Conservation (phyloP, 108 stramenopile genomes). For the Cyclotella sp. region DNA sequence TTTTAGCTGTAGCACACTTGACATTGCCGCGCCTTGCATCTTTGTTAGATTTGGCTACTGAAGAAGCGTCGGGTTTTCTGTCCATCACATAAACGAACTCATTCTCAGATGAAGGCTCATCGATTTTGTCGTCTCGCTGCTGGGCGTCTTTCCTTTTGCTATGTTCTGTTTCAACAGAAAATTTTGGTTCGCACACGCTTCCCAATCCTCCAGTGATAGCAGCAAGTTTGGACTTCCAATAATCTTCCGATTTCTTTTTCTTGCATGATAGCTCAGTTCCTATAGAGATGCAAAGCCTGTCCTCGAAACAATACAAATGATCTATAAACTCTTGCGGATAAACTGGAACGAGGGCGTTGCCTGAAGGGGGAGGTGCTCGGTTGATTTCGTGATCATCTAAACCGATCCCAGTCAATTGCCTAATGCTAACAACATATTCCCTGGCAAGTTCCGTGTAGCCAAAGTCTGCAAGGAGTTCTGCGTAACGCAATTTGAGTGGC, state of each 20-base stretch:
- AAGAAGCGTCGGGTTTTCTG: background rate
- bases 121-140: background rate
- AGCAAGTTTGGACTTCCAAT: constrained; percentile 17
- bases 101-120: background rate
- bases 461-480: constrained; percentile 71
- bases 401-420: constrained; percentile 48
- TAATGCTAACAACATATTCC: constrained; percentile 63
- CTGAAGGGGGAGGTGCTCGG: constrained; percentile 10
- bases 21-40: too few species aligned
- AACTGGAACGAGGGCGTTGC: constrained; percentile 18
- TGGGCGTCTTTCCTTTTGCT: background rate
- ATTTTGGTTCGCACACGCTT: constrained; percentile 9
- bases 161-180: background rate
- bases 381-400: background rate
- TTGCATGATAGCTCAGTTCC: constrained; percentile 37
- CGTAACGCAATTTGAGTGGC: constrained; percentile 81
- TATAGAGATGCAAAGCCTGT: constrained; percentile 44
- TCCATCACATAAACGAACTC: constrained; percentile 8
- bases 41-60: background rate
- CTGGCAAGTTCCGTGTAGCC: constrained; percentile 64
- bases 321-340: constrained; percentile 30
- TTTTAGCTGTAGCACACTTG: background rate
- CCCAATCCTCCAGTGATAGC: constrained; percentile 23
- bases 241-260: constrained; percentile 24
- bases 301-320: constrained; percentile 49